These are phyloP conservation scores for Kalmusia sp. DNA, from an alignment of 2,329 filamentous ascomycete species.

Conservation along the genomic window DNA sequence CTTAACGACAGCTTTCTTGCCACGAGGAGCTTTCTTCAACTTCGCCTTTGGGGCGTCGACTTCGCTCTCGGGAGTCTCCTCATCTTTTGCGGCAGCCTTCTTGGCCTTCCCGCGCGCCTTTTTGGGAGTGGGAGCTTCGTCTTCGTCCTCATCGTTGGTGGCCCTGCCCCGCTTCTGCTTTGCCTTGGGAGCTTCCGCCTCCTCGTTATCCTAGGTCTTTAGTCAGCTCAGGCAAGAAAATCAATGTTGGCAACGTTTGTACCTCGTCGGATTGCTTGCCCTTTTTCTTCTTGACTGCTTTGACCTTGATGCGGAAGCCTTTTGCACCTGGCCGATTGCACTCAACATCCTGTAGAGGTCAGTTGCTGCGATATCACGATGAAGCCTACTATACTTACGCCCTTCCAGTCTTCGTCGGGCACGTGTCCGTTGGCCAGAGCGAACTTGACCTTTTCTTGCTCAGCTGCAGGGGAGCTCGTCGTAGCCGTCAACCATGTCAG, in stretches of 20 bases:
- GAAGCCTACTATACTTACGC: slow-evolving; percentile 64
- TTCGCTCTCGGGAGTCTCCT: slow-evolving; percentile 24
- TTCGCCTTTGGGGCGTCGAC: slow-evolving; percentile 25
- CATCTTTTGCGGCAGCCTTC: slow-evolving; percentile 33
- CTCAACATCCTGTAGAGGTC: slow-evolving; percentile 68
- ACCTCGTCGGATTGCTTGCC: slow-evolving; percentile 33
- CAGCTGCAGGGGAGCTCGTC: slow-evolving; percentile 75
- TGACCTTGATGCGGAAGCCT: slow-evolving; percentile 62
- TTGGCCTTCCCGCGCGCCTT: slow-evolving; percentile 37
- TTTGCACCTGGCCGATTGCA: slow-evolving; percentile 72
- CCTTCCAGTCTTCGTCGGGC: slow-evolving; percentile 85
- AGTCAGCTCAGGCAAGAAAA: slow-evolving; percentile 10
- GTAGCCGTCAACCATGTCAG: slow-evolving; percentile 77
- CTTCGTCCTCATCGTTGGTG: slow-evolving; percentile 29
- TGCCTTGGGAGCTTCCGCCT: slow-evolving; percentile 39
- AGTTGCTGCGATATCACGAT: slow-evolving; percentile 42
- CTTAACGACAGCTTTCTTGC: slow-evolving; percentile 34
- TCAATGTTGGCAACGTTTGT: background rate
- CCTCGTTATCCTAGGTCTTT: slow-evolving; percentile 23
- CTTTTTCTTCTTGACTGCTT: slow-evolving; percentile 42
- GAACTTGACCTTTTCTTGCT: slow-evolving; percentile 75
- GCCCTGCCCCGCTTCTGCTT: slow-evolving; percentile 52
- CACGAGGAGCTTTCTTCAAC: background rate
- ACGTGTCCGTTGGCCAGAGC: slow-evolving; percentile 81
- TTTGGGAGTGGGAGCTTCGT: slow-evolving; percentile 36